Evolutionary conservation across 202 grass and related monocot genomes (phyloP).

Genomic region (Zizania palustris): DNA sequence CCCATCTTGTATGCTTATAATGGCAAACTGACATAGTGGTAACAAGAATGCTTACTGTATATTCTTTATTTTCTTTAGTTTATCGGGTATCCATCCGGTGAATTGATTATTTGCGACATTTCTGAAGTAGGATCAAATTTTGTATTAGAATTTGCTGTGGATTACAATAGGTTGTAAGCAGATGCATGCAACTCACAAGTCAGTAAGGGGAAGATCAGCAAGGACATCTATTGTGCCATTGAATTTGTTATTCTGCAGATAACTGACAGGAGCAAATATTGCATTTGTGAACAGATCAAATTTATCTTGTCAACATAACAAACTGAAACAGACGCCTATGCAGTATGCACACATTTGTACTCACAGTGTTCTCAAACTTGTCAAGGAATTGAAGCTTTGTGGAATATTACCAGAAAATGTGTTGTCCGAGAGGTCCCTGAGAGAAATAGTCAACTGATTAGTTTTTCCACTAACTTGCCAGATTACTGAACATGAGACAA

Average conservation of each 20-base stretch:
- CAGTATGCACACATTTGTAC: constrained; percentile 38
- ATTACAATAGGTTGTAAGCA: constrained; percentile 1
- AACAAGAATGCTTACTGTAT: constrained; percentile 50
- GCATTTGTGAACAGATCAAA: constrained; percentile 28
- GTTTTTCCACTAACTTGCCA: constrained; percentile 14
- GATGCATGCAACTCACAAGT: constrained; percentile 63
- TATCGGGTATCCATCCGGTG: constrained; percentile 89
- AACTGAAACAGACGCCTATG: not conserved
- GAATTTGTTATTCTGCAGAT: constrained; percentile 94
- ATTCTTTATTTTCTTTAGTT: constrained; percentile 57
- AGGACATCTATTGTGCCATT: constrained; percentile 77
- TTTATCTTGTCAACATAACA: constrained; percentile 3
- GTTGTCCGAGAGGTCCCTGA: constrained; percentile 82
- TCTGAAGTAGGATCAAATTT: constrained; percentile 53
- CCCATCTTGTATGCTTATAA: constrained; percentile 19
- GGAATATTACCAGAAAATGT: constrained; percentile 78
- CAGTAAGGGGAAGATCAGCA: constrained; percentile 69
- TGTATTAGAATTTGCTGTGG: constrained; percentile 22
- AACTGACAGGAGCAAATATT: constrained; percentile 49
- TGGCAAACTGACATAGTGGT: not conserved
- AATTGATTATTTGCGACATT: constrained; percentile 89
- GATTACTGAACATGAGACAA: not conserved
- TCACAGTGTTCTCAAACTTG: constrained; percentile 77
- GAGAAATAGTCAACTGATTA: constrained; percentile 35
- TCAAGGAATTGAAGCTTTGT: constrained; percentile 65